Evolutionary conservation across 768 basidiomycete genomes (phyloP).

Genomic region (Rhodotorula paludigena): DNA sequence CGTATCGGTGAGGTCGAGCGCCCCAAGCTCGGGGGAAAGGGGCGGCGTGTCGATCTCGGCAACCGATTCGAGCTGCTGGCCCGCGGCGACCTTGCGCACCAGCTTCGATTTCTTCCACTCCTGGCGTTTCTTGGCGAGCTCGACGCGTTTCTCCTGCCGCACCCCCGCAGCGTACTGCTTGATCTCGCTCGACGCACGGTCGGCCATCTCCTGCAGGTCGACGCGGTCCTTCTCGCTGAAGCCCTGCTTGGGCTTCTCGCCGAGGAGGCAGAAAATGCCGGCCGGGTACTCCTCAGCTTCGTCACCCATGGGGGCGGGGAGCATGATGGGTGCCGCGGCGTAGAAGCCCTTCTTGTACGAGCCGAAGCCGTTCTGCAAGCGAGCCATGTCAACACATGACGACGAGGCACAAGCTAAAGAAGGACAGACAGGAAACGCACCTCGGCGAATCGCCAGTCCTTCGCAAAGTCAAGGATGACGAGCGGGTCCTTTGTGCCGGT

Average conservation of each 20-base stretch:
- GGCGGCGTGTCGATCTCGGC: conserved; percentile 27
- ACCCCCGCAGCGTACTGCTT: conserved; percentile 4
- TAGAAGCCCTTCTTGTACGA: conserved; percentile 24
- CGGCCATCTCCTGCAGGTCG: conserved; percentile 23
- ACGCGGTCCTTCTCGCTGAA: conserved; percentile 20
- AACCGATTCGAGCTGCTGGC: conserved; percentile 26
- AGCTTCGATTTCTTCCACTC: conserved; percentile 23
- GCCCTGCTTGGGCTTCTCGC: conserved; percentile 4
- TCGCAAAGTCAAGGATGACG: conserved; percentile 29
- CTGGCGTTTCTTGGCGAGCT: conserved; percentile 12
- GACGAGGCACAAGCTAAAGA: too few relatives aligned
- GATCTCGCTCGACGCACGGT: conserved; percentile 27
- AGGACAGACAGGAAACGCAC: too few relatives aligned
- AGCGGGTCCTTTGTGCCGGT: conserved; percentile 30
- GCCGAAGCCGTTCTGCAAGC: conserved; percentile 25
- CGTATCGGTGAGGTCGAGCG: neutral
- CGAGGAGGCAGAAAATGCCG: conserved; percentile 35
- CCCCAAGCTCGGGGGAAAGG: conserved; percentile 9
- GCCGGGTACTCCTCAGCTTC: conserved; percentile 4
- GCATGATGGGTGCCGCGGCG: conserved; percentile 32
- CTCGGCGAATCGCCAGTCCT: conserved; percentile 34
- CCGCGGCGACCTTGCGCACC: neutral
- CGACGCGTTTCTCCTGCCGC: neutral
- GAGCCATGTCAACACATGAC: too few relatives aligned
- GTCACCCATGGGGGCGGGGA: conserved; percentile 31